phyloP scores from a whole-genome alignment of 306 rosid species.

The Quercus cerris region DNA sequence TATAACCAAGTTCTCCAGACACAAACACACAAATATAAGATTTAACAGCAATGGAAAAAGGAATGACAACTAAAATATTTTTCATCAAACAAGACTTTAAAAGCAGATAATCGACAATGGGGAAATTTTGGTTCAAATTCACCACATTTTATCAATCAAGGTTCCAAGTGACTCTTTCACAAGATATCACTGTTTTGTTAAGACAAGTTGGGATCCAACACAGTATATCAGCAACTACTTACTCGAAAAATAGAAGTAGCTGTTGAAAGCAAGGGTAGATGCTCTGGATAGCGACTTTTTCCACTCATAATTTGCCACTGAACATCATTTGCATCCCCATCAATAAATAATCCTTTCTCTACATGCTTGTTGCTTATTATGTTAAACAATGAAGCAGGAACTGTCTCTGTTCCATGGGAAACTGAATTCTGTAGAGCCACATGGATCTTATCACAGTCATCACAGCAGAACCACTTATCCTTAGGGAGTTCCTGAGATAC shows the following conservation, averaged over 20 bases:
- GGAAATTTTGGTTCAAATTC: neutral
- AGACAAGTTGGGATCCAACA: neutral
- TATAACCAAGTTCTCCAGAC: constrained; percentile 2
- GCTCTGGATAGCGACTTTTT: constrained; percentile 85
- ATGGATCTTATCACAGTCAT: constrained; percentile 76
- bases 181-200: neutral
- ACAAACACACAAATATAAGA: neutral
- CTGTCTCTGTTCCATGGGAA: constrained; percentile 57
- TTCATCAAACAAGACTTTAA: neutral
- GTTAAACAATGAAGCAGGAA: constrained; percentile 57
- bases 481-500: constrained; percentile 81
- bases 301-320: constrained; percentile 96
- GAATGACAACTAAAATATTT: neutral
- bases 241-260: constrained; percentile 96
- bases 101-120: neutral
- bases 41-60: neutral
- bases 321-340: constrained; percentile 52
- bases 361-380: constrained; percentile 63
- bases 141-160: neutral
- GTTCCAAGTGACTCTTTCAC: neutral
- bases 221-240: constrained; percentile 40
- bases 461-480: constrained; percentile 98
- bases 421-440: constrained; percentile 64
- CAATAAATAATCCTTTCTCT: constrained; percentile 59
- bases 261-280: constrained; percentile 86